Base-by-base conservation (phyloP, 129 eudicot species). In the Helianthus annuus region DNA sequence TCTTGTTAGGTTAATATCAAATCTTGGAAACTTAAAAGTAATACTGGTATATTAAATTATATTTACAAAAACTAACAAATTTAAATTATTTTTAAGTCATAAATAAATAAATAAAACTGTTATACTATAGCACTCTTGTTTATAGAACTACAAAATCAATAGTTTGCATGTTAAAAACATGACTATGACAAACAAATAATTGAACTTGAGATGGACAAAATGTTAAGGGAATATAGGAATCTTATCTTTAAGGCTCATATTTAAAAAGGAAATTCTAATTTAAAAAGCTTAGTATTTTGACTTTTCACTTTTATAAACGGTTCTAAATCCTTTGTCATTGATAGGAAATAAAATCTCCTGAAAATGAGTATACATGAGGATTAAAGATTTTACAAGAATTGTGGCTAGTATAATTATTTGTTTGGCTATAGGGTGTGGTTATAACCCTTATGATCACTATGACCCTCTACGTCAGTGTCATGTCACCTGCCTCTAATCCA, bases 281-380 rank as follows among this genome's bases (percentile, higher is more conserved):
- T 68, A 4, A 68, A 56, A 66, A 68, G 70, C 53, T 68, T 68
- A 52, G 48, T 39, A 76, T 60, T 12, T 60, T 60, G 45, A 29
- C 17, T 29, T 64, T 76, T 60, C 64, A 60, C 64, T 49, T 59
- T 44, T 19, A 11, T 46, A 32, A 60, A 76, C 62, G 71, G 70
- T 64, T 38, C 9, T 70, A 59, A 60, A 48, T 6, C 42, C 61
- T 19, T 69, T 76, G 64, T 46, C 64, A 76, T 22, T 36, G 48
- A 62, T 22, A 48, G 56, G 53, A 76, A 69, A 59, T 69, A 16
- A 68, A 49, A 76, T 76, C 48, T 69, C 69, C 7, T 4, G 78
- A 74, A 74, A 63, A 74, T 40, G 56, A 64, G 61, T 60, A 55
- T 54, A 59, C 81, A 60, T 58, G 55, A 49, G 60, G 32, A 38